A percentile compares a stretch with the other conserved stretches of the same genome.
Evolutionary conservation across 176 grass and related monocot genomes (phyloP).

Genomic region (Phoenix dactylifera): DNA sequence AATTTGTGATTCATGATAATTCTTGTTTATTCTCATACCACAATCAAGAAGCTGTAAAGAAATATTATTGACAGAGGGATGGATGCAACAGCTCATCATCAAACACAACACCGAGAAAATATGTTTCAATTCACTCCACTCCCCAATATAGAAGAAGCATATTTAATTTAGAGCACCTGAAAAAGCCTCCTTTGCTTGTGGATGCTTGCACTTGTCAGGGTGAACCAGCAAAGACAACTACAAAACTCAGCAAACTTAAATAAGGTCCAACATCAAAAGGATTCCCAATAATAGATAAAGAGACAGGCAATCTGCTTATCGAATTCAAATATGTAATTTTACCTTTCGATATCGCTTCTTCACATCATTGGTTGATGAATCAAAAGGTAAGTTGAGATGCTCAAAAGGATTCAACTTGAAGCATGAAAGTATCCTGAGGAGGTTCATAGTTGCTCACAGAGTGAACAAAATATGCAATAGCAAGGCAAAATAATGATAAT

Average conservation of each 20-base stretch:
- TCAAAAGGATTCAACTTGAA: constrained; percentile 99
- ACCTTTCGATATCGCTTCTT: constrained; percentile 99
- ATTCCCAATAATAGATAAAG: constrained; percentile 2
- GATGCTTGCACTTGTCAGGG: constrained; percentile 99
- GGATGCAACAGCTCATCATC: too few relatives aligned
- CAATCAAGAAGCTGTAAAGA: too few relatives aligned
- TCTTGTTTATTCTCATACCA: too few relatives aligned
- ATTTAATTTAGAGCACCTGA: constrained; percentile 22
- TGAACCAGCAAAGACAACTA: constrained; percentile 95
- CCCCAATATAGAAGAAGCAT: too few relatives aligned
- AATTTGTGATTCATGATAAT: too few relatives aligned
- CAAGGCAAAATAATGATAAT: neutral
- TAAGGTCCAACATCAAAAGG: constrained; percentile 1
- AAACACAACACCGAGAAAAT: too few relatives aligned
- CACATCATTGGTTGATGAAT: constrained; percentile 73
- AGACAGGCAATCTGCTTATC: neutral
- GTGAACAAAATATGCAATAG: neutral
- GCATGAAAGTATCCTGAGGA: constrained; percentile 82
- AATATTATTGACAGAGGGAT: too few relatives aligned
- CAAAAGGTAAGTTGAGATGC: constrained; percentile 85
- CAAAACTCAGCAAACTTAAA: neutral
- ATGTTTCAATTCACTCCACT: too few relatives aligned
- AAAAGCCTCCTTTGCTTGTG: constrained; percentile 93
- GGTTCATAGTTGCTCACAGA: constrained; percentile 10
- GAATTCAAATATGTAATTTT: neutral